phyloP scores from a whole-genome alignment of 768 basidiomycete species.

The button mushroom (Agaricus bisporus) region DNA sequence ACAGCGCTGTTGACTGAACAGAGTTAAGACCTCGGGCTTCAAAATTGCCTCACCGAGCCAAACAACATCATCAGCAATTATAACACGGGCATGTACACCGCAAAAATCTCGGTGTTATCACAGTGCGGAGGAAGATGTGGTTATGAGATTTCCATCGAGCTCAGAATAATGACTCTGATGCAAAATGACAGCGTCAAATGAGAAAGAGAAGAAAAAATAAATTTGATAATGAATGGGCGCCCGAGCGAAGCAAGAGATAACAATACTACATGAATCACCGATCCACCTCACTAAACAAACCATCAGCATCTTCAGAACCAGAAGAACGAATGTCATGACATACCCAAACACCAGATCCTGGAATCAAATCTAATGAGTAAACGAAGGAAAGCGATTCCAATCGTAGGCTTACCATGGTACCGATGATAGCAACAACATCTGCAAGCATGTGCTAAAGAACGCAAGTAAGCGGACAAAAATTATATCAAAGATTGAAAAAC shows the following conservation, averaged over 20 bases:
- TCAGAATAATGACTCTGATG: no score
- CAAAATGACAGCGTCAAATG: no score
- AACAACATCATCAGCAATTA: no score
- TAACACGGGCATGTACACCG: no score
- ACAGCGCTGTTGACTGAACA: no score
- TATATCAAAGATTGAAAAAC: slow-evolving; percentile 10
- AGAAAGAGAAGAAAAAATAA: background rate
- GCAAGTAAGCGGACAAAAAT: slow-evolving; percentile 15
- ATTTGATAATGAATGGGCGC: background rate
- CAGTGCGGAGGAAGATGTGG: no score
- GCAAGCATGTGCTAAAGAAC: slow-evolving; percentile 74
- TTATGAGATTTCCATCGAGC: no score
- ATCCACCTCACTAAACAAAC: slow-evolving; percentile 33
- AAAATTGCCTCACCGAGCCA: no score
- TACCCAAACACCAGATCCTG: slow-evolving; percentile 93
- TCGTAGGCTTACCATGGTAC: slow-evolving; percentile 77
- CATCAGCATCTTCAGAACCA: background rate
- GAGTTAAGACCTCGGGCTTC: no score
- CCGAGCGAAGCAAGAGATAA: background rate
- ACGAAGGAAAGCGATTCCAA: slow-evolving; percentile 5
- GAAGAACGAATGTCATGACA: slow-evolving; percentile 25
- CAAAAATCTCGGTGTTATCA: no score
- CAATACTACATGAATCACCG: slow-evolving; percentile 14
- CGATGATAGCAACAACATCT: slow-evolving; percentile 95
- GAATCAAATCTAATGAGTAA: slow-evolving; percentile 1